These are phyloP conservation scores for Metschnikowia lochheadii DNA, from an alignment of 805 yeast genomes.

Conservation along the genomic window DNA sequence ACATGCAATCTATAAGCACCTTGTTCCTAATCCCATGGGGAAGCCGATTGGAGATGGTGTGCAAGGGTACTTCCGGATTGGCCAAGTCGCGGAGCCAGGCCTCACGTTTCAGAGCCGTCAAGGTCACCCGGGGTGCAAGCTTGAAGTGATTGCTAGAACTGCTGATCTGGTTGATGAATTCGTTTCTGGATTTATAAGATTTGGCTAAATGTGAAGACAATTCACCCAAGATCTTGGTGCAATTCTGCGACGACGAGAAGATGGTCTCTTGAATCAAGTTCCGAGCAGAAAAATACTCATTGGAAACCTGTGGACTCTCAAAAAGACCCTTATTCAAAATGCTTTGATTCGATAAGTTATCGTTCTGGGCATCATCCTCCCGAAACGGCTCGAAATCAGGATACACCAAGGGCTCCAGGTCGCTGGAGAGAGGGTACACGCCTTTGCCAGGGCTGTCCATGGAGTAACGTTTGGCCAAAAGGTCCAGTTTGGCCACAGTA, in stretches of 20 bases:
- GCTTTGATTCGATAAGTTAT: constrained; percentile 43
- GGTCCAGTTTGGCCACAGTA: constrained; percentile 28
- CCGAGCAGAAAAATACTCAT: constrained; percentile 70
- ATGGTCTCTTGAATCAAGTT: constrained; percentile 49
- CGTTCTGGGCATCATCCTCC: constrained; percentile 31
- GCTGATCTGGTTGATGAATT: constrained; percentile 36
- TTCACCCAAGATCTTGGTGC: constrained; percentile 34
- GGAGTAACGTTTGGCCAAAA: constrained; percentile 31
- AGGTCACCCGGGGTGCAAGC: constrained; percentile 85
- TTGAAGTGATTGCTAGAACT: constrained; percentile 45
- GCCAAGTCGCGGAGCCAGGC: constrained; percentile 83
- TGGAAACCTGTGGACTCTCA: constrained; percentile 57
- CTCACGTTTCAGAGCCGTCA: constrained; percentile 82
- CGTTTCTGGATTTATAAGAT: constrained; percentile 36
- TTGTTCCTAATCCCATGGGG: constrained; percentile 88
- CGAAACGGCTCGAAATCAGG: constrained; percentile 76
- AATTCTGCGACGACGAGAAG: constrained; percentile 32
- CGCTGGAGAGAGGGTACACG: constrained; percentile 35
- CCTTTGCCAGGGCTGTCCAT: constrained; percentile 33
- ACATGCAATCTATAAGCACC: constrained; percentile 67
- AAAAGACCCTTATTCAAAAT: constrained; percentile 67
- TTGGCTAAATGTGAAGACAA: constrained; percentile 36
- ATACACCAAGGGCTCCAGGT: constrained; percentile 26
- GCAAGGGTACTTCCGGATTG: constrained; percentile 59
- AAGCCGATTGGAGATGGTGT: constrained; percentile 66